Percentiles rank a stretch among this genome's conserved stretches.
phyloP scores from a whole-genome alignment of 768 basidiomycete species.

The Pleurotus cornucopiae region DNA sequence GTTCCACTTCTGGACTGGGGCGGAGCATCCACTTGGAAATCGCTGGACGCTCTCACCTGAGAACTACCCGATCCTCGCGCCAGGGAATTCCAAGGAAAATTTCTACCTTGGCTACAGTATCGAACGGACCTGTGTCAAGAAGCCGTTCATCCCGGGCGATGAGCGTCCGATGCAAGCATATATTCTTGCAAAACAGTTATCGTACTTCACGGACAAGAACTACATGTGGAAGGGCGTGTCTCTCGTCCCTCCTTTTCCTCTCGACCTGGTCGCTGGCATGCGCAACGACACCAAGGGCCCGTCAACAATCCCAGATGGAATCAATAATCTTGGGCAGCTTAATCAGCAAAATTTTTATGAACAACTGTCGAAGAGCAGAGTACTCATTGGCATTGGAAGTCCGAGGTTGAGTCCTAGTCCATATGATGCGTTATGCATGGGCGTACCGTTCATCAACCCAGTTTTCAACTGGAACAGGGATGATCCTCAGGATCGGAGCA shows the following conservation, averaged over 20 bases:
- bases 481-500: constrained; percentile 20
- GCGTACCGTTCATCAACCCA: constrained; percentile 34
- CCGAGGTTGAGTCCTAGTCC: constrained; percentile 19
- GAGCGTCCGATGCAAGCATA: constrained; percentile 22
- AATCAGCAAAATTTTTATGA: constrained; percentile 15
- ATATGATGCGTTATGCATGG: constrained; percentile 30
- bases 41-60: constrained; percentile 32
- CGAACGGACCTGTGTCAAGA: constrained; percentile 21
- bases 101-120: constrained; percentile 24
- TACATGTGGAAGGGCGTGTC: constrained; percentile 23
- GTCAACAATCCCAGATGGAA: constrained; percentile 19
- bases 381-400: constrained; percentile 25
- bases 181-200: constrained; percentile 25
- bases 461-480: constrained; percentile 22
- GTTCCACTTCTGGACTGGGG: constrained; percentile 21
- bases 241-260: constrained; percentile 8
- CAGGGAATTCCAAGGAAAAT: not conserved
- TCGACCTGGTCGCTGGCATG: constrained; percentile 17
- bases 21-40: constrained; percentile 16
- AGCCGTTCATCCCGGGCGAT: constrained; percentile 20
- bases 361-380: constrained; percentile 20
- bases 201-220: constrained; percentile 20
- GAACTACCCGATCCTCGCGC: constrained; percentile 8
- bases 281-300: constrained; percentile 16
- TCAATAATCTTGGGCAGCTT: constrained; percentile 18